These are phyloP conservation scores for Puccinia coronata DNA, from an alignment of 1,284 basidiomycete genomes.

Conservation along the genomic window DNA sequence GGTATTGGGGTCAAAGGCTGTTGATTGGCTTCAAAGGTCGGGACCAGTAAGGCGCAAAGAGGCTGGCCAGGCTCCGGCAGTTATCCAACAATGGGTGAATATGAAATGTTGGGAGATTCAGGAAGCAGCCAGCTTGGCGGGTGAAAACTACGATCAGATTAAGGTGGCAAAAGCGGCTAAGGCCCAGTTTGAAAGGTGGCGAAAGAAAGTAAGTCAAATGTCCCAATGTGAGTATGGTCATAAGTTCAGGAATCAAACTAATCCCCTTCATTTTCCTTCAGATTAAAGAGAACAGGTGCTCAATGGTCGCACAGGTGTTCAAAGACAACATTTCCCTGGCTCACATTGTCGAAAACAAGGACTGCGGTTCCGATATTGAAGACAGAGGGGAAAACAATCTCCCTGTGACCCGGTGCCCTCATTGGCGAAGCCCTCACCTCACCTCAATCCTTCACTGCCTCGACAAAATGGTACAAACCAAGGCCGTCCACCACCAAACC, in stretches of 20 bases:
- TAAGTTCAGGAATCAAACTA: neutral
- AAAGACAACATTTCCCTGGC: neutral
- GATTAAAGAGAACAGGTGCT: too few species aligned
- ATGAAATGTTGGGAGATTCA: neutral
- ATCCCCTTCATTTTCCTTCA: too few species aligned
- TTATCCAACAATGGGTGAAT: too few species aligned
- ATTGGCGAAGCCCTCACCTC: neutral
- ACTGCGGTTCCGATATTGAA: constrained; percentile 1
- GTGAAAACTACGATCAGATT: neutral
- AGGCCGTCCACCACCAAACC: too few species aligned
- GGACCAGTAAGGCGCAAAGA: neutral
- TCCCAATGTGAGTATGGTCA: too few species aligned
- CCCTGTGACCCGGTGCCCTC: neutral
- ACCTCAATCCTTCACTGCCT: too few species aligned
- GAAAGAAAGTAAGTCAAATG: too few species aligned
- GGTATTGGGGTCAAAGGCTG: too few species aligned
- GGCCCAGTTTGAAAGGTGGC: too few species aligned
- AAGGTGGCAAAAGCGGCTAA: neutral
- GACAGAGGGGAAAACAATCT: neutral
- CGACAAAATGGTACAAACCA: neutral
- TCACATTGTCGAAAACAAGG: neutral
- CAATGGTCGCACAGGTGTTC: neutral
- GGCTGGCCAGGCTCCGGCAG: too few species aligned
- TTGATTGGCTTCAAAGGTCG: neutral
- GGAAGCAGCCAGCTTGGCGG: neutral